Evolutionary conservation across 805 yeast genomes (phyloP).

Genomic region (Metschnikowia reukaufii): DNA sequence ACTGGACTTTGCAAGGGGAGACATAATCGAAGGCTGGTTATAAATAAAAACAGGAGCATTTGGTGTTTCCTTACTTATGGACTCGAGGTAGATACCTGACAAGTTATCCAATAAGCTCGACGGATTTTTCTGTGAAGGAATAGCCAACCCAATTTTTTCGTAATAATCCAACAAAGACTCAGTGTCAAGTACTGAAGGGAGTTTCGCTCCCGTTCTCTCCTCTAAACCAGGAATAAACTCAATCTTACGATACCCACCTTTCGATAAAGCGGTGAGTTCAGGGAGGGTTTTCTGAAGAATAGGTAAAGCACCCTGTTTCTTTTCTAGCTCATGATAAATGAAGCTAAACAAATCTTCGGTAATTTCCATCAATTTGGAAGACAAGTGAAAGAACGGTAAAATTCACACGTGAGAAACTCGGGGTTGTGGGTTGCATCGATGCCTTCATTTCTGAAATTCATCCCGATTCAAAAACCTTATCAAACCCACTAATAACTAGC

Average conservation of each 20-base stretch:
- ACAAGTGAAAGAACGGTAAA: constrained; percentile 71
- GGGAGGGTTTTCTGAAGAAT: constrained; percentile 20
- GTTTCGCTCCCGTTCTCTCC: constrained; percentile 42
- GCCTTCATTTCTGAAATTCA: constrained; percentile 88
- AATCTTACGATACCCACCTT: constrained; percentile 30
- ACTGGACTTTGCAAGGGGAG: constrained; percentile 83
- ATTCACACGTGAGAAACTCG: constrained; percentile 88
- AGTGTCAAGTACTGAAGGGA: constrained; percentile 49
- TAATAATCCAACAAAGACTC: constrained; percentile 44
- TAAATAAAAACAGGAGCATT: constrained; percentile 67
- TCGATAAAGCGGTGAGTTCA: constrained; percentile 12
- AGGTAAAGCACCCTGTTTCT: constrained; percentile 15
- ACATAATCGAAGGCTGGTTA: constrained; percentile 80
- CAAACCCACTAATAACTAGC: constrained; percentile 80
- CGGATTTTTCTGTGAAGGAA: constrained; percentile 47
- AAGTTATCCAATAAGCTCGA: constrained; percentile 65
- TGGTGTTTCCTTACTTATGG: constrained; percentile 42
- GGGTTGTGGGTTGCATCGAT: constrained; percentile 92
- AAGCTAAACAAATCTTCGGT: constrained; percentile 58
- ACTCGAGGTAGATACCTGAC: constrained; percentile 63
- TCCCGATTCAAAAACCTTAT: constrained; percentile 86
- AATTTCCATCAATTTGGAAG: constrained; percentile 60
- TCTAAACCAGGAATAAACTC: constrained; percentile 74
- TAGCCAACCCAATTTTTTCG: constrained; percentile 32
- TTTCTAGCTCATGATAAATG: constrained; percentile 35